Base-by-base conservation (phyloP, 139 green algal species). In the Penium margaritaceum region DNA sequence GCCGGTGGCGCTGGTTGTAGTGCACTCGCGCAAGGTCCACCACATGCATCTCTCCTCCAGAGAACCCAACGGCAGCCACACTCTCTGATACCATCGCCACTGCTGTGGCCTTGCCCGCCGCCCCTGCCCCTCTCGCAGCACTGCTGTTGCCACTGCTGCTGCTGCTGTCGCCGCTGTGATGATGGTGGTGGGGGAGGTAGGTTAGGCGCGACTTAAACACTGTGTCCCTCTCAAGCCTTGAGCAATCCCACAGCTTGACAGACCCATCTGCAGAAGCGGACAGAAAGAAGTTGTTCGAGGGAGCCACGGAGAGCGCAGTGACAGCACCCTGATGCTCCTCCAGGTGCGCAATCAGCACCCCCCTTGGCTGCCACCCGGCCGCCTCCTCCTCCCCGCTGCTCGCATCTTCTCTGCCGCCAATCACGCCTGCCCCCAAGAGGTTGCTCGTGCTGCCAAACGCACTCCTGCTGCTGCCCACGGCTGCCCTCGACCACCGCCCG, bases 291-390 rank as follows among this genome's bases (percentile, higher is more conserved):
- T 74, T 61, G 33, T 84, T 86, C n/a, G 84, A 81, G 29, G 53
- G 38, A 0, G 87, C 80, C 9, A 90, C 78, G 1, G 88, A 87
- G 46, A 98, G 60, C 30, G 75, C 65, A 24, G 85, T 95, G 36
- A 98, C 86, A 0, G 83, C 83, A 41, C 64, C 54, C 9, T 37
- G 14, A 82, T 98, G 93, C 83, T 98, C 93, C 12, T 82, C 77
- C 58, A 97, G 80, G 68, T 98, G 91, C 7, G 86, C 90, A 14
- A 95, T 68, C 75, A 97, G 80, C 46, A 97, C 88, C 0, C 93
- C 93, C 2, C 87, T 76, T 0, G 92, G 92, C 47, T 84, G 82
- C 91, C 92, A 98, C 4, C 29, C 9, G n/a, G 29, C 43, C 9
- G 24, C 63, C 38, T 64, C 29, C 29, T 32, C n/a, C n/a, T 17